These are phyloP conservation scores for Trypethelium eluteriae DNA, from an alignment of 495 filamentous ascomycete species.

Conservation along the genomic window DNA sequence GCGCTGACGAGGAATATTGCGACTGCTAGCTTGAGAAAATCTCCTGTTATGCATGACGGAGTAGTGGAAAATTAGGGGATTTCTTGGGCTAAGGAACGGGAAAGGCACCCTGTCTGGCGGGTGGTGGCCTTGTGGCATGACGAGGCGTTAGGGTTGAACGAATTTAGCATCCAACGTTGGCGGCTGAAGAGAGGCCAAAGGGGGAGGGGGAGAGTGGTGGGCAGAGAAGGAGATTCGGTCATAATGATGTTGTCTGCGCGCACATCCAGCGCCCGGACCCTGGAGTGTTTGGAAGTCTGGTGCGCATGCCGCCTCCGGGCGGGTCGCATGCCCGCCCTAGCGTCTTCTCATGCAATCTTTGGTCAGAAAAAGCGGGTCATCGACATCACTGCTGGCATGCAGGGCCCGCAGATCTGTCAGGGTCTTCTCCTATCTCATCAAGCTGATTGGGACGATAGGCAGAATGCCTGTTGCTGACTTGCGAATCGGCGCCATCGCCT, in stretches of 20 bases:
- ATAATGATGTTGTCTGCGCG: not conserved
- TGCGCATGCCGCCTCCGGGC: not conserved
- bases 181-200: not conserved
- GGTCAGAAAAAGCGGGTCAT: not conserved
- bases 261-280: not conserved
- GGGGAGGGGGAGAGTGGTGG: too few relatives aligned
- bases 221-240: not conserved
- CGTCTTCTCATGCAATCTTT: not conserved
- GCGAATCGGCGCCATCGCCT: not conserved
- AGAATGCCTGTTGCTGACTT: not conserved
- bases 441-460: not conserved
- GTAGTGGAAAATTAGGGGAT: not conserved
- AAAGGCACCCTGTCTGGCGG: too few relatives aligned
- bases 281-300: not conserved
- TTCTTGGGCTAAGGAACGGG: not conserved
- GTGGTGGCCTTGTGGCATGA: not conserved
- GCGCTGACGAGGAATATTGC: not conserved
- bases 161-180: conserved; percentile 4
- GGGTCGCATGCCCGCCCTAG: not conserved
- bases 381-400: conserved; percentile 1
- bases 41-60: not conserved
- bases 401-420: not conserved
- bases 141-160: not conserved
- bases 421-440: not conserved
- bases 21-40: not conserved